phyloP scores from a whole-genome alignment of 2,329 filamentous ascomycete genomes.

The Monosporascus sp. region DNA sequence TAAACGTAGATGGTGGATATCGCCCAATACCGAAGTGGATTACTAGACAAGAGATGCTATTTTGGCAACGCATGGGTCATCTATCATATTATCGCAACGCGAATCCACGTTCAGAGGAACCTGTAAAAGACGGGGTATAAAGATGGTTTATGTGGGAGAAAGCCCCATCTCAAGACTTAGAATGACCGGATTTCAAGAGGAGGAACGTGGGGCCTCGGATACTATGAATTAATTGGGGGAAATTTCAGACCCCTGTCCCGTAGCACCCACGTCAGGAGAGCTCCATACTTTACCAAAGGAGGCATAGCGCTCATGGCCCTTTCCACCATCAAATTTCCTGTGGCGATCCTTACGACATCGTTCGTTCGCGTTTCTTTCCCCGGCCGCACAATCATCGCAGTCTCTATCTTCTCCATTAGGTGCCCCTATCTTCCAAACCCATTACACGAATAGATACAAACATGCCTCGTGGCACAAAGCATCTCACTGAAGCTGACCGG shows the following conservation, averaged over 20 bases:
- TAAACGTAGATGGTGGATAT: too few species aligned
- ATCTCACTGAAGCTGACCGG: constrained; percentile 4
- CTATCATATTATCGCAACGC: too few species aligned
- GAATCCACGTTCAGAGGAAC: too few species aligned
- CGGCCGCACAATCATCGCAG: neutral
- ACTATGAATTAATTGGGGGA: neutral
- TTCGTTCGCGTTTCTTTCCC: neutral
- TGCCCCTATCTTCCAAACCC: neutral
- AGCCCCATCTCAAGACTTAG: too few species aligned
- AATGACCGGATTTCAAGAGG: too few species aligned
- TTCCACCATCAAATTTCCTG: neutral
- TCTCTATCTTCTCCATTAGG: neutral
- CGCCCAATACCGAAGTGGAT: too few species aligned
- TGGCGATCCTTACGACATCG: neutral
- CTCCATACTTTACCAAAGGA: neutral
- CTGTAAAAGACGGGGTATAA: too few species aligned
- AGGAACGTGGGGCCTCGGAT: neutral
- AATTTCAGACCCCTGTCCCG: neutral
- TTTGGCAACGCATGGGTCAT: too few species aligned
- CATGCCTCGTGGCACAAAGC: constrained; percentile 1
- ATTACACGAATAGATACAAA: neutral
- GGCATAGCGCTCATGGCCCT: neutral
- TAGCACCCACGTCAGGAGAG: neutral
- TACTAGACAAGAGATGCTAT: too few species aligned
- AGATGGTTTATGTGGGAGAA: too few species aligned